Evolutionary conservation across 1,284 basidiomycete species (phyloP).

Genomic region (Filobasidium uniguttulatum): DNA sequence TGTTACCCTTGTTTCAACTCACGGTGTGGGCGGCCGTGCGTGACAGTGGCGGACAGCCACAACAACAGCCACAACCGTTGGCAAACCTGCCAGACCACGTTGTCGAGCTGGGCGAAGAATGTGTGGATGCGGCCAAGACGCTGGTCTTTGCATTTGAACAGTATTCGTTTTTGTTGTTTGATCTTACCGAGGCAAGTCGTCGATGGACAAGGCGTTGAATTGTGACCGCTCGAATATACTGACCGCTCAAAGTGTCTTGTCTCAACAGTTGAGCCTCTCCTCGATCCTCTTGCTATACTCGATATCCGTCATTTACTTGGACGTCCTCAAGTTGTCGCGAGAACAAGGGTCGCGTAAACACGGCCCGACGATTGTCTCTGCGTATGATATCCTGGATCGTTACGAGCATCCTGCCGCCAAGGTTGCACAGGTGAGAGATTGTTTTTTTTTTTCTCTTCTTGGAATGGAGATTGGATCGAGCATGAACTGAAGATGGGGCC

Average conservation of each 20-base stretch:
- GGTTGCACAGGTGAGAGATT: constrained; percentile 3
- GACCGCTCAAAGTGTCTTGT: no score
- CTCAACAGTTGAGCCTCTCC: constrained; percentile 5
- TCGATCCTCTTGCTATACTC: constrained; percentile 9
- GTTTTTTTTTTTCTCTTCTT: neutral
- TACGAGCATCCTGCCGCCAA: constrained; percentile 11
- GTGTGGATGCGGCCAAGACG: constrained; percentile 3
- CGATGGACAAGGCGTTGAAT: no score
- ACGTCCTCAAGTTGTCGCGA: constrained; percentile 2
- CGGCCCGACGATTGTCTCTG: neutral
- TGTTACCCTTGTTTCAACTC: constrained; percentile 3
- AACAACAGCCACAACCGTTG: neutral
- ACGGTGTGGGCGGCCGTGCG: constrained; percentile 1
- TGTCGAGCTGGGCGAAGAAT: constrained; percentile 1
- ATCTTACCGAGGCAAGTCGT: constrained; percentile 6
- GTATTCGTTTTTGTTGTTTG: constrained; percentile 4
- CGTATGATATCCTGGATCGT: constrained; percentile 3
- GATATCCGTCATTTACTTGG: constrained; percentile 10
- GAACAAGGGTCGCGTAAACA: neutral
- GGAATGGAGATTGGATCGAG: no score
- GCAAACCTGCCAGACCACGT: neutral
- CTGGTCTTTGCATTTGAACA: constrained; percentile 7
- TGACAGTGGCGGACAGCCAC: no score
- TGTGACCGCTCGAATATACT: neutral
- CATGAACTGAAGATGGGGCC: no score